Percentiles rank a stretch among this genome's conserved stretches.
These are phyloP conservation scores for Strobilomyces dryophilus DNA, from an alignment of 768 basidiomycete species.

Conservation along the genomic window DNA sequence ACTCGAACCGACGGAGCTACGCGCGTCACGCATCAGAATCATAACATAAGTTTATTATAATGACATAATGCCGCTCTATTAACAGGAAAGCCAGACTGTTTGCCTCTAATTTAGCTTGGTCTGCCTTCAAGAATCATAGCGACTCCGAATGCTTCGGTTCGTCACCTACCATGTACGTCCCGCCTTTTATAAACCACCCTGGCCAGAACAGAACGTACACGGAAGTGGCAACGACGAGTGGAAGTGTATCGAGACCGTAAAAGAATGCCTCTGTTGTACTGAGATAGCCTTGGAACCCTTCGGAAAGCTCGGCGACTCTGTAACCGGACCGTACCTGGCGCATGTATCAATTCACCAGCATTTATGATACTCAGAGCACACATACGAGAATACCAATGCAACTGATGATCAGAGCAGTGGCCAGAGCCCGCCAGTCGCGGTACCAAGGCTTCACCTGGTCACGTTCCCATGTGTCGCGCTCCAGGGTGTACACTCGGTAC, in stretches of 20 bases:
- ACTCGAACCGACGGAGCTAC: background rate
- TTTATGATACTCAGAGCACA: background rate
- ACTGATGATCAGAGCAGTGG: constrained; percentile 46
- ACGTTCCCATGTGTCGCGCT: constrained; percentile 33
- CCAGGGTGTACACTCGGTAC: constrained; percentile 40
- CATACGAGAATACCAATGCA: constrained; percentile 61
- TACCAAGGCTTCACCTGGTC: constrained; percentile 42
- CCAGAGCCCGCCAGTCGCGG: constrained; percentile 57
- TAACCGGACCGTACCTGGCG: constrained; percentile 60
- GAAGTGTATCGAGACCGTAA: constrained; percentile 65
- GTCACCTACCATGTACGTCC: no score
- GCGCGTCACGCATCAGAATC: background rate
- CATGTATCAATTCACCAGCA: background rate
- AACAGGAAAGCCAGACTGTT: background rate
- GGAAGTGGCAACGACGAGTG: constrained; percentile 55
- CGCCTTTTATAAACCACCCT: constrained; percentile 42
- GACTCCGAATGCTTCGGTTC: constrained; percentile 27
- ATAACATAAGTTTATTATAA: background rate
- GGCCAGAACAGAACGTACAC: constrained; percentile 65
- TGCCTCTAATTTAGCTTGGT: background rate
- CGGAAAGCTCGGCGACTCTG: constrained; percentile 53
- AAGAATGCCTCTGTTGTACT: constrained; percentile 58
- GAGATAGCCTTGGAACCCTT: constrained; percentile 59
- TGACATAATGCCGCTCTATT: background rate
- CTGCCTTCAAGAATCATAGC: background rate